Percentiles rank a stretch among this genome's conserved stretches.
Evolutionary conservation across 495 filamentous ascomycete genomes (phyloP).

Genomic region (Penicillium coprophilum): DNA sequence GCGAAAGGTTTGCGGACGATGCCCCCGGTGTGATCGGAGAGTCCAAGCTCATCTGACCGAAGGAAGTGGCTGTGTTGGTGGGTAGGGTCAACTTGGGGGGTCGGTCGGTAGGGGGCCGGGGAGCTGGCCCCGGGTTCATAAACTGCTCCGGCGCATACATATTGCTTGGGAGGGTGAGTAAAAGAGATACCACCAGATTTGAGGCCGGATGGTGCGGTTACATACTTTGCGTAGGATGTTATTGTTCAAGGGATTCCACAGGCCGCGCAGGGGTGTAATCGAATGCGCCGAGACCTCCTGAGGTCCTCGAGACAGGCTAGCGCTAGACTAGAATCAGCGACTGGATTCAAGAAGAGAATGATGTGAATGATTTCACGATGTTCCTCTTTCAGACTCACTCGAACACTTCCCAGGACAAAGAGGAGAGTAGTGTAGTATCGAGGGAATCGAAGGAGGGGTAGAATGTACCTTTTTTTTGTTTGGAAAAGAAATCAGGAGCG

Average conservation of each 20-base stretch:
- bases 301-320: conserved; percentile 16
- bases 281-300: conserved; percentile 32
- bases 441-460: conserved; percentile 8
- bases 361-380: background rate
- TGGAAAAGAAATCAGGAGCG: conserved; percentile 14
- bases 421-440: background rate
- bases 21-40: conserved; percentile 61
- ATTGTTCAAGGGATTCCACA: conserved; percentile 19
- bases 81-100: conserved; percentile 67
- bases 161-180: conserved; percentile 32
- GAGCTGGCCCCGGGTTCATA: conserved; percentile 96
- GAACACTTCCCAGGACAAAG: background rate
- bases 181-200: background rate
- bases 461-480: conserved; percentile 1
- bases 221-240: conserved; percentile 46
- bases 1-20: conserved; percentile 43
- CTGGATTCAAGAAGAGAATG: background rate
- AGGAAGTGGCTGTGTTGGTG: conserved; percentile 64
- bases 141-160: conserved; percentile 73
- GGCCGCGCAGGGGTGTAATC: conserved; percentile 17
- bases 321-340: conserved; percentile 1
- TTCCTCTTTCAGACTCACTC: background rate
- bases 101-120: conserved; percentile 81
- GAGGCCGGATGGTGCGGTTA: conserved; percentile 5
- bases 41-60: conserved; percentile 68